phyloP scores from a whole-genome alignment of 306 rosid genomes.

The Acacia acuminata region DNA sequence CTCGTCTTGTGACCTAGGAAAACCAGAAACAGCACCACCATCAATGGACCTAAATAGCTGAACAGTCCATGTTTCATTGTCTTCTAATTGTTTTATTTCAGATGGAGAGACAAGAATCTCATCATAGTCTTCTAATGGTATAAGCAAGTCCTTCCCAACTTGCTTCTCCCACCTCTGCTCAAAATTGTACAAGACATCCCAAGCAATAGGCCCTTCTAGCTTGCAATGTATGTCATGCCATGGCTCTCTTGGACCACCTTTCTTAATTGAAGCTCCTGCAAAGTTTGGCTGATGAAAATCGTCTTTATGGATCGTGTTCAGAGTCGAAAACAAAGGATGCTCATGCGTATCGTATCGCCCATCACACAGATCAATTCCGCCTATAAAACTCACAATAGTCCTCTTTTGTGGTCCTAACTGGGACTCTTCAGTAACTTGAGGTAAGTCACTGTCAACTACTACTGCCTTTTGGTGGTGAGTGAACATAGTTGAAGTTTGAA shows the following conservation, averaged over 20 bases:
- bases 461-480: slow-evolving; percentile 82
- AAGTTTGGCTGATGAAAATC: not conserved
- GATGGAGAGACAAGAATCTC: not conserved
- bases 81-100: slow-evolving; percentile 8
- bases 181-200: not conserved
- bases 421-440: not conserved
- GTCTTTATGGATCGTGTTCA: not conserved
- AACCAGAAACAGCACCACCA: slow-evolving; percentile 62
- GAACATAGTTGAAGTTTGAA: slow-evolving; percentile 60
- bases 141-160: not conserved
- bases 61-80: slow-evolving; percentile 63
- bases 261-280: not conserved
- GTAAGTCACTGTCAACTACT: slow-evolving; percentile 53
- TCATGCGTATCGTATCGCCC: not conserved
- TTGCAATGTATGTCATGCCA: not conserved
- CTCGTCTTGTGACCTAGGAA: slow-evolving; percentile 46
- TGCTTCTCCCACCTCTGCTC: not conserved
- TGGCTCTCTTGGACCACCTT: not conserved
- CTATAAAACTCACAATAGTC: slow-evolving; percentile 57
- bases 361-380: not conserved
- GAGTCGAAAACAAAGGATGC: not conserved
- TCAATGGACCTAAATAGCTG: slow-evolving; percentile 87
- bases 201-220: not conserved
- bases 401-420: slow-evolving; percentile 37
- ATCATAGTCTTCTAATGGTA: not conserved